These are phyloP conservation scores for Knoxdaviesia proteae DNA, from an alignment of 2,329 filamentous ascomycete species.

Conservation along the genomic window DNA sequence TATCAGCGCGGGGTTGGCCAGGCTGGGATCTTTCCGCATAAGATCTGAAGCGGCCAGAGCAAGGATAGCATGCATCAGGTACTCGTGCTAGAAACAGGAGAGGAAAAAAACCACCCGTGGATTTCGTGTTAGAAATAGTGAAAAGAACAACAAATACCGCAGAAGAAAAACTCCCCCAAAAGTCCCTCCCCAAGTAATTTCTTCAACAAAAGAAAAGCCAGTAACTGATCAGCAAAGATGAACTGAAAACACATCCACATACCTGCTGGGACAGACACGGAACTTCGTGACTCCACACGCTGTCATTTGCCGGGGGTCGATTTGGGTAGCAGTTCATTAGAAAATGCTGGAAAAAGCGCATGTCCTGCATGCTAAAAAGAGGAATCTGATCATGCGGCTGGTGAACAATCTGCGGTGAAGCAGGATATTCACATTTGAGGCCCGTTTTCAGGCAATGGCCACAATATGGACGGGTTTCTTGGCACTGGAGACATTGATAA, in stretches of 20 bases:
- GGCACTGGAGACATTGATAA: constrained; percentile 24
- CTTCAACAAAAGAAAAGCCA: no score
- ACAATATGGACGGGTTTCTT: constrained; percentile 42
- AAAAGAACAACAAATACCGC: not conserved
- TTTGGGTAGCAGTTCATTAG: constrained; percentile 39
- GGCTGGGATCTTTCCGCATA: constrained; percentile 24
- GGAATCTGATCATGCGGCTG: constrained; percentile 37
- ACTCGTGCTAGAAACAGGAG: constrained; percentile 28
- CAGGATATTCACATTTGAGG: constrained; percentile 41
- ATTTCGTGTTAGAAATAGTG: not conserved
- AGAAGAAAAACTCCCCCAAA: no score
- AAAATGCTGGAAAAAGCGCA: constrained; percentile 51
- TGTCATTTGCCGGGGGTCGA: constrained; percentile 42
- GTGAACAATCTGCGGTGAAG: constrained; percentile 25
- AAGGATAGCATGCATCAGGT: constrained; percentile 50
- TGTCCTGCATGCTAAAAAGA: constrained; percentile 38
- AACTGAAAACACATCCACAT: constrained; percentile 10
- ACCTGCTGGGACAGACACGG: constrained; percentile 47
- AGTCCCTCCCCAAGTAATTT: no score
- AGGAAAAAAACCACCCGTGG: not conserved
- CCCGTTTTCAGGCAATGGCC: constrained; percentile 42
- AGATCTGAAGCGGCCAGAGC: constrained; percentile 48
- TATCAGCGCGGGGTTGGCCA: constrained; percentile 35
- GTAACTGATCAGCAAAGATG: not conserved
- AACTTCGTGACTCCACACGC: constrained; percentile 45